These are phyloP conservation scores for Phytopythium ostracodes DNA, from an alignment of 352 stramenopile genomes.

Conservation along the genomic window DNA sequence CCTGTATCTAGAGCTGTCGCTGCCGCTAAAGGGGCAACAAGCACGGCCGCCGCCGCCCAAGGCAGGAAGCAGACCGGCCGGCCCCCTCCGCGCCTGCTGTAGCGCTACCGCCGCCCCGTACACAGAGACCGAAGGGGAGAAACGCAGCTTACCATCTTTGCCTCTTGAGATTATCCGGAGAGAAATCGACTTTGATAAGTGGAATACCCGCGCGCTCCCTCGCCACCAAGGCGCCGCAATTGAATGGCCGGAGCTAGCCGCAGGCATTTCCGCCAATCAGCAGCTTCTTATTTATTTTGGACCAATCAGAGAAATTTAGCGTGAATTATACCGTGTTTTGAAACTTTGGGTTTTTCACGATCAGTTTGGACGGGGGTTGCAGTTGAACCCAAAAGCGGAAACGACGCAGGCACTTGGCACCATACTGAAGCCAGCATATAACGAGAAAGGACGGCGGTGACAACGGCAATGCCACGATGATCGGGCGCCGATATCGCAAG, in stretches of 20 bases:
- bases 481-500: slow-evolving; percentile 45
- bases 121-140: not conserved
- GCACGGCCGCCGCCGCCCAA: not conserved
- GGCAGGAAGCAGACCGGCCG: not conserved
- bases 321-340: slow-evolving; percentile 4
- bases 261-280: slow-evolving; percentile 36
- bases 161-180: slow-evolving; percentile 58
- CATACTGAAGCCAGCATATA: not conserved
- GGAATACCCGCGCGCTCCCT: slow-evolving; percentile 14
- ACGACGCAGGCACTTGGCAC: not conserved
- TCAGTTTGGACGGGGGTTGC: slow-evolving; percentile 7
- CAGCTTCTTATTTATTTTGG: slow-evolving; percentile 2
- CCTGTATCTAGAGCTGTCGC: not conserved
- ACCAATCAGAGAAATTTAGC: slow-evolving; percentile 9
- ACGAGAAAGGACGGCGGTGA: not conserved
- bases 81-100: not conserved
- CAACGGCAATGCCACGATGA: slow-evolving; percentile 23
- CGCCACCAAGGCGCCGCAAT: slow-evolving; percentile 24
- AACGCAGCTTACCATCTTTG: slow-evolving; percentile 58
- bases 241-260: slow-evolving; percentile 51
- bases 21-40: not conserved
- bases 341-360: not conserved
- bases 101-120: not conserved
- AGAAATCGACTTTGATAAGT: slow-evolving; percentile 81
- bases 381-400: slow-evolving; percentile 9